Base-by-base conservation (phyloP, 2,329 filamentous ascomycete genomes). In the Thielaviopsis punctulata region DNA sequence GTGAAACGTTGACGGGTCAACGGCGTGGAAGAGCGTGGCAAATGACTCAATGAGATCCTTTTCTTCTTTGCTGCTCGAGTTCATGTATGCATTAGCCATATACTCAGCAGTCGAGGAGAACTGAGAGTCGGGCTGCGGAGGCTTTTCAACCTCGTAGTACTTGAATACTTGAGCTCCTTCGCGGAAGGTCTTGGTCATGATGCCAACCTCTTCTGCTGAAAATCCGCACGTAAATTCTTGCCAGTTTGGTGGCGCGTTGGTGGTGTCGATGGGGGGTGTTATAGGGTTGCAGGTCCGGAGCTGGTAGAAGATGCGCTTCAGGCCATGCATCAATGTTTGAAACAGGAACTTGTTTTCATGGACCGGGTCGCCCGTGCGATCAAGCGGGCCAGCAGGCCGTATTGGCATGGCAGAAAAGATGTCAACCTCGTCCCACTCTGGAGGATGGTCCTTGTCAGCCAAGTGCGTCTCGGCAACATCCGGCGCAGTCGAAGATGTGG, bases 281-380 rank as follows among this genome's bases (percentile, higher is more conserved):
- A 49, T 52, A 1, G 80, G 69, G 62, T 98, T 96, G 67, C 90
- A 96, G 10, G 82, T 82, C 61, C 90, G 85, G 48, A 99, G 70
- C 65, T 95, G 88, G 61, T 94, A 95, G 65, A 99, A 95, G 24
- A 55, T 55, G 6, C 93, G 88, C 68, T 96, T 96, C 1, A 98
- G 71, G 0, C 92, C 92, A 59, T 93, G 93, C 70, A 99, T 84
- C 6, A 98, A 71, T 58, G 95, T 98, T 65, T 89, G 89, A 70
- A 98, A 98, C 4, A 99, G 69, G 59, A 98, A 96, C 62, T 96
- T 95, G 70, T 98, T 98, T 65, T 99, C 93, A 2, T 81, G 80
- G 15, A 98, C 88, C 0, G 92, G 90, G 62, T 96, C 89, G 13
- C 84, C 82, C 53, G 84, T 87, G 55, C 90, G 77, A 58, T 98